These are phyloP conservation scores for Zalaria sp. DNA, from an alignment of 2,329 filamentous ascomycete species.

Conservation along the genomic window DNA sequence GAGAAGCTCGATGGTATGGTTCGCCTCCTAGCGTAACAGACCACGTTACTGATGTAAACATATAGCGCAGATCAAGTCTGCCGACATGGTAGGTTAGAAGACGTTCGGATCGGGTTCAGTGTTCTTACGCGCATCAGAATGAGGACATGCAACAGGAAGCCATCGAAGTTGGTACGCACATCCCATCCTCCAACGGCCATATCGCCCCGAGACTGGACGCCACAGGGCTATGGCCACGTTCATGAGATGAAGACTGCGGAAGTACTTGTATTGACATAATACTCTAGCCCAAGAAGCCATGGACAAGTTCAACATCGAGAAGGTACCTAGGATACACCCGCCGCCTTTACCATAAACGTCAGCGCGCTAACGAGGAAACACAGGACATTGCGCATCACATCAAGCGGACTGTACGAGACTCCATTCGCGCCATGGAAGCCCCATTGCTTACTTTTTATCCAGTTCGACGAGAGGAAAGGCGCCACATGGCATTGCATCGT, in stretches of 20 bases:
- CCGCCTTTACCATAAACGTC: no score
- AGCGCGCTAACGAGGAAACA: neutral
- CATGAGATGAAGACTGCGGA: no score
- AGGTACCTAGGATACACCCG: slow-evolving; percentile 30
- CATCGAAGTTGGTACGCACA: slow-evolving; percentile 78
- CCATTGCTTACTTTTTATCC: slow-evolving; percentile 6
- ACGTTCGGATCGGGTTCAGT: neutral
- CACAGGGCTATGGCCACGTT: no score
- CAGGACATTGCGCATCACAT: slow-evolving; percentile 93
- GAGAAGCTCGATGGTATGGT: slow-evolving; percentile 64
- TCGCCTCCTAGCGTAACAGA: slow-evolving; percentile 1
- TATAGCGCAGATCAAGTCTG: slow-evolving; percentile 90
- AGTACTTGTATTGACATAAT: no score
- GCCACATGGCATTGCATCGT: slow-evolving; percentile 99
- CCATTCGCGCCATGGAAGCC: neutral
- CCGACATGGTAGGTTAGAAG: slow-evolving; percentile 71
- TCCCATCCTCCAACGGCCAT: neutral
- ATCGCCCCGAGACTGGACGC: no score
- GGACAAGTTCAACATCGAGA: slow-evolving; percentile 58
- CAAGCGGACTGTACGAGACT: slow-evolving; percentile 62
- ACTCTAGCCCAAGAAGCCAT: slow-evolving; percentile 52
- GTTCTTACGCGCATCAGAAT: slow-evolving; percentile 40
- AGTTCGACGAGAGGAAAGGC: slow-evolving; percentile 96
- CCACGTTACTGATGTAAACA: slow-evolving; percentile 4
- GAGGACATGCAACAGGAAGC: slow-evolving; percentile 96